Evolutionary conservation across 2,329 filamentous ascomycete species (phyloP).

Genomic region (Cadophora sp.): DNA sequence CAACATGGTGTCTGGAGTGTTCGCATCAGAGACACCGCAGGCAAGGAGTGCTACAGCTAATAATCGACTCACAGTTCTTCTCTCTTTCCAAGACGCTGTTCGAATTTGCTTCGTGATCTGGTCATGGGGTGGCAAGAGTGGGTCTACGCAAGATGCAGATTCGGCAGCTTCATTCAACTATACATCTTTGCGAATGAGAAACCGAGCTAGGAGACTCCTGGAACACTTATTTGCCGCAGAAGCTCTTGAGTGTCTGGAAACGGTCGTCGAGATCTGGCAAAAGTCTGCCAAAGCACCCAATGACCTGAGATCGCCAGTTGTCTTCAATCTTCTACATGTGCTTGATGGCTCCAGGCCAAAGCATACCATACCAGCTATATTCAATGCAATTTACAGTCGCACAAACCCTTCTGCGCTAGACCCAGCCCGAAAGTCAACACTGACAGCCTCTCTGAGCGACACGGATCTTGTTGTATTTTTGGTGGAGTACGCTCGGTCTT

Average conservation of each 20-base stretch:
- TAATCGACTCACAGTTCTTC: conserved; percentile 86
- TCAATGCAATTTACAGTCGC: conserved; percentile 95
- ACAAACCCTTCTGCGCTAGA: conserved; percentile 86
- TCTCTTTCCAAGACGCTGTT: conserved; percentile 97
- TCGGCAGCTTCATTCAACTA: conserved; percentile 87
- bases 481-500: conserved; percentile 85
- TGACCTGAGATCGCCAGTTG: conserved; percentile 62
- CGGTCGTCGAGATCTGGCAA: conserved; percentile 85
- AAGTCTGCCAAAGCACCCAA: conserved; percentile 54
- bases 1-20: conserved; percentile 92
- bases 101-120: conserved; percentile 92
- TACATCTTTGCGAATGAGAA: conserved; percentile 89
- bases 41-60: conserved; percentile 88
- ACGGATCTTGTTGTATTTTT: conserved; percentile 87
- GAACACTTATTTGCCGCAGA: conserved; percentile 95
- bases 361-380: conserved; percentile 90
- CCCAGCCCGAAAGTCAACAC: conserved; percentile 79
- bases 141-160: conserved; percentile 64
- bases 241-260: conserved; percentile 91
- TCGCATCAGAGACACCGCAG: conserved; percentile 78
- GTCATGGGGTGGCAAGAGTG: conserved; percentile 83
- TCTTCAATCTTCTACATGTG: conserved; percentile 88
- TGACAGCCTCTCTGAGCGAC: conserved; percentile 85
- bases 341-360: conserved; percentile 90
- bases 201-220: conserved; percentile 83